Conservation (phyloP, 2,329 filamentous ascomycete genomes). For the Penicillium fuscoglaucum region DNA sequence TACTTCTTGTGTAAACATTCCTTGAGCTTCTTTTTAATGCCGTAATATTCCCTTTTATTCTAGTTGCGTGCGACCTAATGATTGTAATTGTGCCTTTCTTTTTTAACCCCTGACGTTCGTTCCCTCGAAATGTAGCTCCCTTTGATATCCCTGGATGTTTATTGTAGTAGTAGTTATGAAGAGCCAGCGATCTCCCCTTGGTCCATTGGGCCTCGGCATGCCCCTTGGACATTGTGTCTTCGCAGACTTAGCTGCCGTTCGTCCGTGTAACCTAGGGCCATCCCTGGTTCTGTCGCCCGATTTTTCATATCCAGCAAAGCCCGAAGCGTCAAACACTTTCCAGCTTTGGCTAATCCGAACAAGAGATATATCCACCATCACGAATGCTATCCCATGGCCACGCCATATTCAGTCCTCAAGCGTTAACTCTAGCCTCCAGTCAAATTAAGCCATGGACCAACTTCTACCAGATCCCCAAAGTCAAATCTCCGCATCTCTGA, state of each 20-base stretch:
- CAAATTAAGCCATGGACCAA: too few relatives aligned
- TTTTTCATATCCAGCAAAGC: background rate
- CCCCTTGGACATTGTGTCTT: background rate
- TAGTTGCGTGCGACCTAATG: conserved; percentile 7
- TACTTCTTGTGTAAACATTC: conserved; percentile 29
- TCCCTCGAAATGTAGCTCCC: background rate
- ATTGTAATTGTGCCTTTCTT: conserved; percentile 4
- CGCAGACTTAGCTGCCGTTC: background rate
- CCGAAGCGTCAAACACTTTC: background rate
- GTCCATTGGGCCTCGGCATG: background rate
- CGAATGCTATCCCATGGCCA: background rate
- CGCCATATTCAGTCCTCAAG: background rate
- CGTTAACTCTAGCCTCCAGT: background rate
- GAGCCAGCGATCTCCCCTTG: too few relatives aligned
- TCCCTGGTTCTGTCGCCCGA: background rate
- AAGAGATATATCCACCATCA: background rate
- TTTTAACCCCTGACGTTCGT: background rate
- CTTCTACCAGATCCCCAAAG: background rate
- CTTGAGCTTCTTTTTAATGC: conserved; percentile 20
- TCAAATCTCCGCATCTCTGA: background rate
- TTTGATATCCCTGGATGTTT: background rate
- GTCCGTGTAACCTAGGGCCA: too few relatives aligned
- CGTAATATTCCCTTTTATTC: conserved; percentile 6
- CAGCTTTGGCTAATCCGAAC: background rate
- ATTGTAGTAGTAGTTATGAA: background rate